Evolutionary conservation across 2,329 filamentous ascomycete species (phyloP), one percentile per base, ranked within the genome.

Genomic region (Xylaria sp.): DNA sequence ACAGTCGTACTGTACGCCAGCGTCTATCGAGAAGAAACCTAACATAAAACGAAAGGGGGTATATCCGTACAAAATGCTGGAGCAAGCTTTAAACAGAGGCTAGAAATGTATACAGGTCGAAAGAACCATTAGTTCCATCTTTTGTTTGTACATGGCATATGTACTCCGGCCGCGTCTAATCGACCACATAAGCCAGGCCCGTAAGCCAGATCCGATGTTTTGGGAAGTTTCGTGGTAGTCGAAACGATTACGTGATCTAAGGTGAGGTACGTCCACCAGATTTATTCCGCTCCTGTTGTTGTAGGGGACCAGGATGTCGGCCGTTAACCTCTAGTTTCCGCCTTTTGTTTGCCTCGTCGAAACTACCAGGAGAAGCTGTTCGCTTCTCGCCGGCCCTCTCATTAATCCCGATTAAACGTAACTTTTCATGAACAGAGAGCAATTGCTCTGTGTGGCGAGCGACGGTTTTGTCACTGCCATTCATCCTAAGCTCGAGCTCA

Each of bases 271-370:
- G 6, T n/a, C 32, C 61, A 52, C 20, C 25, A 2, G n/a, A 18
- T 12, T 37, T 41, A 28, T 55, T 64, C 12, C 10, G 55, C 41
- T 58, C 46, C 13, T 68, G 63, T 9, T 63, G 64, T 51, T 65
- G 67, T 34, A 60, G 32, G 44, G 63, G 61, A 18, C 52, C 67
- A 1, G 62, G 79, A 76, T 55, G 57, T 23, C 64, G 60, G 54
- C 63, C 69, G 46, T 72, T 73, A 25, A 54, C 32, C 7, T 73
- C 69, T 1, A 72, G 32, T 56, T 50, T 73, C 54, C 71, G 70
- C 52, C 52, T 73, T 57, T 73, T 73, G 48, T 5, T 62, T 3
- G 61, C 20, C 58, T 73, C 71, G 1, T 73, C 64, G 13, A 37
- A 12, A 25, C 48, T 25, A 13, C 18, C 9, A n/a, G 66, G 71